Evolutionary conservation across 1,284 basidiomycete species (phyloP), one percentile per base, ranked within the genome.

Genomic region (Tilletia caries): DNA sequence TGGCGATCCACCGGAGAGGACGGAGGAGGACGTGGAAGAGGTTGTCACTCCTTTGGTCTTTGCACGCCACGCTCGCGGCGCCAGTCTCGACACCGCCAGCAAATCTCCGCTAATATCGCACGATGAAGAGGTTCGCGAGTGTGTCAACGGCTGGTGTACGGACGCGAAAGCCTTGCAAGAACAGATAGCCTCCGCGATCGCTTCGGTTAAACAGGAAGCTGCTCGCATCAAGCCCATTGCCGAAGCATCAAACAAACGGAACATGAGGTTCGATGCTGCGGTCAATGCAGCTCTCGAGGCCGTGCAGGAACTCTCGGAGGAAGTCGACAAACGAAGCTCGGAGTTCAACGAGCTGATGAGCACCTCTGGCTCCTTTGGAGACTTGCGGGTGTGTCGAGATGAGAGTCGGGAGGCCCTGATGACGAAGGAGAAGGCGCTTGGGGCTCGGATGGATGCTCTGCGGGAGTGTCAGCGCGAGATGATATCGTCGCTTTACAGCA

Each of bases 401-500:
- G 58, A 62, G 12, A 62, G 29, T 20, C 27, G 58, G 32, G 58
- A 62, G 29, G 58, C 18, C 8, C 32, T 62, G 2, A 32, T 29
- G 2, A 37, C 58, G 18, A 62, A 62, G 58, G 58, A 62, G 29
- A 62, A 33, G 58, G 32, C 29, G 58, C 29, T 62, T 33, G 58
- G 58, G 27, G 3, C 27, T 20, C 8, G 33, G 32, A 25, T 62
- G 29, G 58, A 62, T 18, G 27, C 58, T 27, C 6, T 62, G 58
- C 58, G 58, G 10, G 32, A 33, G 18, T 62, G 58, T 37, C 58
- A 62, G n/a, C 12, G 58, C 20, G 58, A 62, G 58, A 62, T 62
- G 58, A 62, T 62, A 62, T 62, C 58, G 1, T 62, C 58, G 20
- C 33, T 62, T 8, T 62, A 62, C 58, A 62, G 58, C 58, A 62